phyloP scores from a whole-genome alignment of 768 basidiomycete genomes.

The Boletus pseudo-olivaceus region DNA sequence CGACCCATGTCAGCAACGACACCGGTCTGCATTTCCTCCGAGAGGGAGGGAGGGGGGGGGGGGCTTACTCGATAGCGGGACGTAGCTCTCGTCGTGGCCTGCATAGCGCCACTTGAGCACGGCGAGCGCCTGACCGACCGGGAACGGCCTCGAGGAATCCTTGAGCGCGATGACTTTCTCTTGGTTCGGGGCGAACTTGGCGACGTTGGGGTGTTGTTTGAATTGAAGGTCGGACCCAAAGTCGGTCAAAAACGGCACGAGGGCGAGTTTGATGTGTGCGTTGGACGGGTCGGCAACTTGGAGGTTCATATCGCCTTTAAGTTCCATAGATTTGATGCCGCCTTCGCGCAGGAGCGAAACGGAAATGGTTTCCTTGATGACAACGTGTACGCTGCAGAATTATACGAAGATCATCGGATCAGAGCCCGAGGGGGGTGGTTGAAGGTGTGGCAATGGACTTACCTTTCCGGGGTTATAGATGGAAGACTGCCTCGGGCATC shows the following conservation, averaged over 20 bases:
- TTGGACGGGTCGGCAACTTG: slow-evolving; percentile 74
- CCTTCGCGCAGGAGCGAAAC: slow-evolving; percentile 86
- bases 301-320: slow-evolving; percentile 94
- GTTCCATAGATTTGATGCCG: slow-evolving; percentile 83
- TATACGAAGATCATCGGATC: not conserved
- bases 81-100: slow-evolving; percentile 86
- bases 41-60: not conserved
- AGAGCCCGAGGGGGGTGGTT: not conserved
- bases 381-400: slow-evolving; percentile 70
- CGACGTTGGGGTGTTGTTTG: slow-evolving; percentile 96
- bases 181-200: slow-evolving; percentile 70
- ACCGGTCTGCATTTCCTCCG: not conserved
- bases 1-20: not conserved
- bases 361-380: slow-evolving; percentile 79
- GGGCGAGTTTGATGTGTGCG: slow-evolving; percentile 65
- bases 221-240: slow-evolving; percentile 78
- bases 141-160: slow-evolving; percentile 79
- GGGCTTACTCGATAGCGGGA: slow-evolving; percentile 82
- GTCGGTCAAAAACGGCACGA: slow-evolving; percentile 53
- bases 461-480: slow-evolving; percentile 76
- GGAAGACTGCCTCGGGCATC: slow-evolving; percentile 64
- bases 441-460: slow-evolving; percentile 1
- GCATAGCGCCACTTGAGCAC: slow-evolving; percentile 93
- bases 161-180: slow-evolving; percentile 77
- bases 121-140: slow-evolving; percentile 79